Base-by-base conservation (phyloP, 768 basidiomycete species). In the Sistotremastrum niveocremeum region DNA sequence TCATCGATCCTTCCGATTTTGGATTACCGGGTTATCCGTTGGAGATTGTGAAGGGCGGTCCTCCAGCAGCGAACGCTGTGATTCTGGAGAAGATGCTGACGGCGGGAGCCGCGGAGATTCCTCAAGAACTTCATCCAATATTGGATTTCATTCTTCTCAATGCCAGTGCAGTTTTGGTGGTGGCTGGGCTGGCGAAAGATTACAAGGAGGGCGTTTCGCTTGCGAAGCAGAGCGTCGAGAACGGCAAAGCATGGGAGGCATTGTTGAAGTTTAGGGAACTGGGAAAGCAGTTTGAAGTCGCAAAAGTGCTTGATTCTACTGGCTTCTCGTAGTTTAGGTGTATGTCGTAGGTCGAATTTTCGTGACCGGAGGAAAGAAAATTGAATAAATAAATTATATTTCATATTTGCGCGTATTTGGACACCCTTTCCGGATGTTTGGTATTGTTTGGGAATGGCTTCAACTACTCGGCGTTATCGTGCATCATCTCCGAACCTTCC, bases 61-160 rank as follows among this genome's bases (percentile, higher is more conserved):
- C 67, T n/a, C 84, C 90, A 0, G 58, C 65, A 32, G 84, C 88
- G 51, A 98, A 99, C 58, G 84, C 93, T 3, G 70, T 65, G 51
- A 81, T 77, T 6, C 79, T 95, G 61, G 71, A 64, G 51, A 54
- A 60, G 33, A 63, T 95, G 55, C 68, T 97, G 29, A 71, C 65
- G 2, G 74, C 74, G 2, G 77, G 77, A 1, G 62, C 64, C 4
- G 57, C 71, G 12, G 45, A 45, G 29, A 66, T 79, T n/a, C 79
- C 81, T 0, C 65, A 67, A 45, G 62, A 61, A 4, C 59, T 89
- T 48, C 67, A 63, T 6, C 73, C 90, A 0, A 72, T 94, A 35
- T 62, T 79, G 42, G 80, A 95, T 56, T 98, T 91, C 59, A 87
- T 98, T 49, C 64, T 91, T 48, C 65, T 98, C 65, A 97, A 99